These are phyloP conservation scores for Cladosporium sp. DNA, from an alignment of 2,329 filamentous ascomycete genomes.

Conservation along the genomic window DNA sequence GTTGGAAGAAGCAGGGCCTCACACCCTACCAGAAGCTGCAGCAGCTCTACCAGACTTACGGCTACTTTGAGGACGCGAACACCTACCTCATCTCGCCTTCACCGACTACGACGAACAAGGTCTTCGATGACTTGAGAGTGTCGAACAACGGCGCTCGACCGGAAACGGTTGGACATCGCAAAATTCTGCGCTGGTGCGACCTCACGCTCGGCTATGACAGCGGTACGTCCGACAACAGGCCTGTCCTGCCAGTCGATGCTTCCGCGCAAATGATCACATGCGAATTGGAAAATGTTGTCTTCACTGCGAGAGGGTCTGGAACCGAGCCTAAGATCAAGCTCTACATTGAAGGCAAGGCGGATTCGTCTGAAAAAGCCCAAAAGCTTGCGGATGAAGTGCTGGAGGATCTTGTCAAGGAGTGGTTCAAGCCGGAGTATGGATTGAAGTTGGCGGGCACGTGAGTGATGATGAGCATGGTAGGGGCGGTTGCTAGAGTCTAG, in stretches of 20 bases:
- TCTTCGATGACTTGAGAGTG: conserved; percentile 58
- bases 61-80: conserved; percentile 65
- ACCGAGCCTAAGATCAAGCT: conserved; percentile 69
- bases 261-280: conserved; percentile 66
- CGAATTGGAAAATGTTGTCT: conserved; percentile 59
- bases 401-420: conserved; percentile 50
- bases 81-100: conserved; percentile 64
- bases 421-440: conserved; percentile 46
- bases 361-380: conserved; percentile 46
- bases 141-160: conserved; percentile 34
- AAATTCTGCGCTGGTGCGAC: conserved; percentile 62
- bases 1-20: conserved; percentile 56
- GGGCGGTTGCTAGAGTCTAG: neutral
- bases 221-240: conserved; percentile 52
- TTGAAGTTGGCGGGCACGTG: conserved; percentile 33
- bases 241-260: conserved; percentile 58
- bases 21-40: conserved; percentile 61
- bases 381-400: conserved; percentile 49
- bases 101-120: conserved; percentile 52
- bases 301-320: conserved; percentile 63
- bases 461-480: neutral
- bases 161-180: conserved; percentile 50
- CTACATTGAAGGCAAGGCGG: conserved; percentile 54
- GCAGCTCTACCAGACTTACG: conserved; percentile 58
- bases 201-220: conserved; percentile 64